A percentile compares a stretch with the other conserved stretches of the same genome.
Conservation (phyloP, 2,329 filamentous ascomycete species). For the Pyrenochaeta sp. region DNA sequence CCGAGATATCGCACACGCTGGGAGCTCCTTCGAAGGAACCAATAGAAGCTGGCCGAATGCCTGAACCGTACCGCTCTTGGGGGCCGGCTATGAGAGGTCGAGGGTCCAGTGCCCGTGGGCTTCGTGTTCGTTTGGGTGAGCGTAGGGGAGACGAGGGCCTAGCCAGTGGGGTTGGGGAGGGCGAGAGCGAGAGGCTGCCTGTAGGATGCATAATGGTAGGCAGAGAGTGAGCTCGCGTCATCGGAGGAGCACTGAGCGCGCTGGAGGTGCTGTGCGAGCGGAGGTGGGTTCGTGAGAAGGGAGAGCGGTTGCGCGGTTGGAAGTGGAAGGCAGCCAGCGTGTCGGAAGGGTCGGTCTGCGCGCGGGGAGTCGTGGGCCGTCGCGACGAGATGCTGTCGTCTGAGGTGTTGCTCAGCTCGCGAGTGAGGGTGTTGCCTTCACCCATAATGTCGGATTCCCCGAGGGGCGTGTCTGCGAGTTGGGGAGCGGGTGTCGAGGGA, state of each 20-base stretch:
- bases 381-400: slow-evolving; percentile 28
- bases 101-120: slow-evolving; percentile 37
- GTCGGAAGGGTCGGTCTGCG: slow-evolving; percentile 49
- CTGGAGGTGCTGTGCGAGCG: slow-evolving; percentile 54
- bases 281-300: slow-evolving; percentile 55
- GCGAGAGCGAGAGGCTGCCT: slow-evolving; percentile 44
- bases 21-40: slow-evolving; percentile 42
- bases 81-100: slow-evolving; percentile 18
- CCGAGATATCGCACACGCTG: slow-evolving; percentile 54
- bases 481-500: slow-evolving; percentile 1
- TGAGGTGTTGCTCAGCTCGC: slow-evolving; percentile 34
- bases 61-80: slow-evolving; percentile 28
- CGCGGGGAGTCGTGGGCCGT: slow-evolving; percentile 45
- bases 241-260: slow-evolving; percentile 52
- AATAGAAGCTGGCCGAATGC: slow-evolving; percentile 36
- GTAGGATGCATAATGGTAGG: slow-evolving; percentile 50
- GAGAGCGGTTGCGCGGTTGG: slow-evolving; percentile 55
- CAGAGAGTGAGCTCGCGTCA: slow-evolving; percentile 58
- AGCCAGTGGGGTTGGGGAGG: slow-evolving; percentile 34
- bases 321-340: slow-evolving; percentile 33
- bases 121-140: slow-evolving; percentile 54
- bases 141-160: slow-evolving; percentile 50
- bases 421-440: slow-evolving; percentile 27
- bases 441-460: slow-evolving; percentile 27
- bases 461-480: slow-evolving; percentile 7